These are phyloP conservation scores for Dictyostelium discoideum DNA, from an alignment of 78 protist genomes.

Conservation along the genomic window dicty_2.7 NC_007089.4:3431001-3431500, in stretches of 20 bases:
- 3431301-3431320: not conserved
- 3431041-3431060: slow-evolving; percentile 67
- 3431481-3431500: not conserved
- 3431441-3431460: not conserved
- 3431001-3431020: slow-evolving; percentile 75
- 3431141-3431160: slow-evolving; percentile 83
- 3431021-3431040: slow-evolving; percentile 85
- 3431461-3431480: not conserved
- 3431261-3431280: no score
- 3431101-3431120: not conserved
- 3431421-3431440: slow-evolving; percentile 72
- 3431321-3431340: not conserved
- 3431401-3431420: slow-evolving; percentile 79
- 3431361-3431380: not conserved
- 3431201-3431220: slow-evolving; percentile 46
- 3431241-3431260: slow-evolving; percentile 25
- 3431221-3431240: slow-evolving; percentile 28
- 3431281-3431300: not conserved
- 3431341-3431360: no score
- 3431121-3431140: slow-evolving; percentile 61
- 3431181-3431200: slow-evolving; percentile 83
- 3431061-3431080: slow-evolving; percentile 74
- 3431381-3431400: slow-evolving; percentile 86
- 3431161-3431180: slow-evolving; percentile 81
- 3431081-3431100: slow-evolving; percentile 73